A percentile compares a stretch with the other conserved stretches of the same genome.
Conservation (phyloP, 208 protist species). For the Acanthamoeba healyi region DNA sequence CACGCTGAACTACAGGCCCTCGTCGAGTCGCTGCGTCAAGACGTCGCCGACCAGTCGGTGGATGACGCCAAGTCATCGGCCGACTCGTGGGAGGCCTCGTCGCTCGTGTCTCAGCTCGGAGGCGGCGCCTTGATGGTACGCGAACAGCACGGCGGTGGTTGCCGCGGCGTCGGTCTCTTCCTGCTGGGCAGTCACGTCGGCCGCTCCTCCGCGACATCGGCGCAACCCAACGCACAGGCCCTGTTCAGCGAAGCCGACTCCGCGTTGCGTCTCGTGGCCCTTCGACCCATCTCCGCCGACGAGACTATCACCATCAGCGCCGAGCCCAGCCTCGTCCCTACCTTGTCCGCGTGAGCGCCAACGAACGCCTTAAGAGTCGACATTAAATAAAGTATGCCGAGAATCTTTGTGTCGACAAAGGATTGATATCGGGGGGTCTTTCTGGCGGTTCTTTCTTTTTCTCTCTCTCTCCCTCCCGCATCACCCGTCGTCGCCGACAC, state of each 20-base stretch:
- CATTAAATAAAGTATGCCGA: neutral
- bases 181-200: neutral
- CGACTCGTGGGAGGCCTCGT: neutral
- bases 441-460: conserved; percentile 37
- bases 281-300: neutral
- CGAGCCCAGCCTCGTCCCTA: neutral
- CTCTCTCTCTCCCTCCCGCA: conserved; percentile 39
- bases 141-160: neutral
- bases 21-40: neutral
- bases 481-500: neutral
- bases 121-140: neutral
- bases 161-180: neutral
- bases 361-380: neutral
- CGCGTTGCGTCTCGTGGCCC: neutral
- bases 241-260: neutral
- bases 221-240: neutral
- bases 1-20: neutral
- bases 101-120: neutral
- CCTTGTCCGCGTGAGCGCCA: neutral
- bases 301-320: neutral
- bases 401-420: neutral
- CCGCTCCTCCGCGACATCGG: neutral
- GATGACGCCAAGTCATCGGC: neutral
- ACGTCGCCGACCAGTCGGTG: neutral
- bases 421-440: conserved; percentile 7